phyloP scores from a whole-genome alignment of 192 early-diverging fungal species.

The Globomyces pollinis-pini region DNA sequence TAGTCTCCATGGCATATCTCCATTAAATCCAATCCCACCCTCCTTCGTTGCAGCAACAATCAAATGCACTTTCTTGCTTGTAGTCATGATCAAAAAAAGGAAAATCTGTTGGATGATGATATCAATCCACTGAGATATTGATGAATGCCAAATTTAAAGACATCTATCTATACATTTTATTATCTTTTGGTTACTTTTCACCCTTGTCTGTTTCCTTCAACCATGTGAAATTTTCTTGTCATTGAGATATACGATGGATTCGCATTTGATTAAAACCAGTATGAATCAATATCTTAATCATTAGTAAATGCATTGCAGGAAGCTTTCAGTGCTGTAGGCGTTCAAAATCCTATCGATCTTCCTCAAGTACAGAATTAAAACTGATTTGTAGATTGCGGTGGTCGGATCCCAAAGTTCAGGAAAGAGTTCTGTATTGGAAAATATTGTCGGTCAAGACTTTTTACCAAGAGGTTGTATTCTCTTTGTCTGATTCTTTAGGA shows the following conservation, averaged over 20 bases:
- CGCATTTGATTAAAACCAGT: constrained; percentile 33
- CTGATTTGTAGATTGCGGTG: constrained; percentile 38
- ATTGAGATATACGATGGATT: no score
- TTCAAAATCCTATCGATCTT: constrained; percentile 51
- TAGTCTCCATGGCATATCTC: constrained; percentile 79
- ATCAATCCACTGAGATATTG: background rate
- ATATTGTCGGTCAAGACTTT: constrained; percentile 98
- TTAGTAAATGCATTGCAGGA: constrained; percentile 45
- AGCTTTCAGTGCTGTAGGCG: constrained; percentile 44
- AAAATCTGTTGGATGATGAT: no score
- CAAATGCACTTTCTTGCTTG: constrained; percentile 34
- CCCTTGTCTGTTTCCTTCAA: no score
- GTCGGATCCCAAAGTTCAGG: constrained; percentile 54
- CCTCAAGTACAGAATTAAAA: constrained; percentile 34
- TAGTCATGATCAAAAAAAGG: background rate
- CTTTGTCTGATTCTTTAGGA: constrained; percentile 29
- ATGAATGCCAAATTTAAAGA: background rate
- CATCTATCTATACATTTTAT: no score
- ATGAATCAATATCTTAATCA: no score
- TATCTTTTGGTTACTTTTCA: no score
- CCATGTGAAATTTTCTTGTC: no score
- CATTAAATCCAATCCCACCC: constrained; percentile 68
- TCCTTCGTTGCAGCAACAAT: constrained; percentile 71
- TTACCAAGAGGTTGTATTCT: constrained; percentile 62
- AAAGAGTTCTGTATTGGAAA: constrained; percentile 97